Evolutionary conservation across 176 grass and related monocot species (phyloP), one percentile per base, ranked within the genome.

Genomic region (Oryza brachyantha): DNA sequence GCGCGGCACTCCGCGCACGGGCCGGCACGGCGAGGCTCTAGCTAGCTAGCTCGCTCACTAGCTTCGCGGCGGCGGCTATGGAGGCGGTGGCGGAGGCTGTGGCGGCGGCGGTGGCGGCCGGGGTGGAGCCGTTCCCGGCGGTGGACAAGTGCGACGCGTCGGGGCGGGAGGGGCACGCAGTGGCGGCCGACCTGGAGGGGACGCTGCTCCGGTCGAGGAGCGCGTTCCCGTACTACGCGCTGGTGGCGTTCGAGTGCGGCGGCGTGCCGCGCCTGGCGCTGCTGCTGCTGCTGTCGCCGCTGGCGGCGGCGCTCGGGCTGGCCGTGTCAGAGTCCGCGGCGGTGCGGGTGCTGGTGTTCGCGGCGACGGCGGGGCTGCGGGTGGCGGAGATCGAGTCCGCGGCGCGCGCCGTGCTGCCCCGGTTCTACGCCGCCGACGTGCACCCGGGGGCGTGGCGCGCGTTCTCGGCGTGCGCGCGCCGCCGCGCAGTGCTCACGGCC

Each of bases 171-270:
- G 62, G 61, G 45, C 82, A 93, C 87, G 64, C 93, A 22, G 93
- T 93, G 68, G 85, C 80, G 32, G 83, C 85, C 21, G 77, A 89
- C 90, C 81, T 97, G 13, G 81, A 97, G 37, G 86, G 91, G n/a
- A 91, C 91, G 52, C 74, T 93, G 29, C 81, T 97, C 27, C 78
- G 86, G 8, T 87, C 83, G 27, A 64, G 81, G 5, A 91, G 86
- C 88, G 77, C 85, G 16, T 97, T 97, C 84, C 81, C 94, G 2
- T 97, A 97, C 91, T 91, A 91, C 82, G 94, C 91, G 34, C 73
- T 97, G 22, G 71, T 97, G 16, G 88, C 94, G 2, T 97, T 91
- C 78, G 94, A 97, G 72, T 27, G 78, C 13, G 88, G 91, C 42
- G 86, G 94, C 21, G 76, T 86, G 43, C 73, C 83, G 10, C 88